Percentiles rank a stretch among this genome's conserved stretches.
Conservation (phyloP, 768 basidiomycete species). For the Russula abietina region DNA sequence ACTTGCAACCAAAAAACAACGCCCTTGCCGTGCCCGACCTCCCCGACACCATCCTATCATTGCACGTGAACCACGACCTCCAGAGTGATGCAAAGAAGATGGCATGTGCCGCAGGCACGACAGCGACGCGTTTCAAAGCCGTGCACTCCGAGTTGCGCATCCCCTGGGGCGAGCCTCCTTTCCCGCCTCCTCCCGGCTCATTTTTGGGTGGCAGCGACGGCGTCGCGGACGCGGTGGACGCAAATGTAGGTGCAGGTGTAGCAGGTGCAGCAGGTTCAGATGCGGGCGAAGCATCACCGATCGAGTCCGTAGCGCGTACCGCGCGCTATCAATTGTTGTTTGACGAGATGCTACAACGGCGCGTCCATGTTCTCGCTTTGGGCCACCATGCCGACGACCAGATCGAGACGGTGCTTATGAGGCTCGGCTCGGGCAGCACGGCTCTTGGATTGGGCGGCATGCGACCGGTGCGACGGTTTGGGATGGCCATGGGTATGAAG, state of each 20-base stretch:
- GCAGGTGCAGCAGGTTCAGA: no score
- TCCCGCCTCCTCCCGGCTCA: no score
- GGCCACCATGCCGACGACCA: slow-evolving; percentile 83
- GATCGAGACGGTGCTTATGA: slow-evolving; percentile 73
- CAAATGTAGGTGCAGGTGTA: no score
- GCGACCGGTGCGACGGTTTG: slow-evolving; percentile 62
- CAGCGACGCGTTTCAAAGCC: slow-evolving; percentile 41
- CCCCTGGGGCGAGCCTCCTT: slow-evolving; percentile 52
- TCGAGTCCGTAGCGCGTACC: slow-evolving; percentile 53
- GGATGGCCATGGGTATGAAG: slow-evolving; percentile 53
- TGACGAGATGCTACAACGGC: slow-evolving; percentile 36
- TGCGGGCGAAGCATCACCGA: slow-evolving; percentile 36
- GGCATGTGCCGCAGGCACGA: slow-evolving; percentile 43
- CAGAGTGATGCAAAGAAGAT: slow-evolving; percentile 52
- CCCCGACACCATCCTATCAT: slow-evolving; percentile 38
- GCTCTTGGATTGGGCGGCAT: slow-evolving; percentile 60
- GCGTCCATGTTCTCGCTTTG: slow-evolving; percentile 46
- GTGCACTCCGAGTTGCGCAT: slow-evolving; percentile 44
- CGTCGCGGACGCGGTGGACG: no score
- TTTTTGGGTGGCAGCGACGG: no score
- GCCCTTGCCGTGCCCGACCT: slow-evolving; percentile 21
- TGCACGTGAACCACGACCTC: slow-evolving; percentile 66
- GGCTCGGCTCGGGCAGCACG: slow-evolving; percentile 53
- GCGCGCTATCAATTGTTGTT: slow-evolving; percentile 54
- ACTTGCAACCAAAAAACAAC: slow-evolving; percentile 19